Percentiles rank a stretch among this genome's conserved stretches.
Evolutionary conservation across 768 basidiomycete genomes (phyloP).

Genomic region (Naematelia aurantialba): DNA sequence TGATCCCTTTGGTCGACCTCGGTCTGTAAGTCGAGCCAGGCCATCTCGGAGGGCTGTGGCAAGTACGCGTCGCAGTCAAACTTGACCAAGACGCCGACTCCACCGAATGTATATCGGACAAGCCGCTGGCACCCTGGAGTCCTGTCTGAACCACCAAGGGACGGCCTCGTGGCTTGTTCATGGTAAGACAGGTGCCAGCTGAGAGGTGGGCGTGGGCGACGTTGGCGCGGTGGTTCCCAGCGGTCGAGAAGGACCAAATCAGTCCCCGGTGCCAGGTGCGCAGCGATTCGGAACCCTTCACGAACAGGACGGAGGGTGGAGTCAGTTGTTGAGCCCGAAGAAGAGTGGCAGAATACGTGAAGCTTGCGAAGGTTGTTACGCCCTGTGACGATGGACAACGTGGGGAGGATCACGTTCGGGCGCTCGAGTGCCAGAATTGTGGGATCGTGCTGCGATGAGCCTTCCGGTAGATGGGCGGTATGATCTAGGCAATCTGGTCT

Average conservation of each 20-base stretch:
- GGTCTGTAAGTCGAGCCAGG: no score
- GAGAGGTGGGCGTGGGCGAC: background rate
- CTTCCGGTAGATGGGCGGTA: background rate
- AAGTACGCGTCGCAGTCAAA: slow-evolving; percentile 2
- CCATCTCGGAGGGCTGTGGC: no score
- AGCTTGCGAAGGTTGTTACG: slow-evolving; percentile 4
- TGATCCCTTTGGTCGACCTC: background rate
- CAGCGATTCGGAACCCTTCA: background rate
- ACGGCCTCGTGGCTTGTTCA: background rate
- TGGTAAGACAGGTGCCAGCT: background rate
- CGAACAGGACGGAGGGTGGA: background rate
- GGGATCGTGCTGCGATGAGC: background rate
- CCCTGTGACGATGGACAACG: background rate
- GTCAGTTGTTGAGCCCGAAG: no score
- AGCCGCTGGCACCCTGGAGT: background rate
- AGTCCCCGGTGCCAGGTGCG: background rate
- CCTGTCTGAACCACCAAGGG: background rate
- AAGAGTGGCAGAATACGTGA: background rate
- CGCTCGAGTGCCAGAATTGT: background rate
- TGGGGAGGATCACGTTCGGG: background rate
- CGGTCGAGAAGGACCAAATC: slow-evolving; percentile 1
- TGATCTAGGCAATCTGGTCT: no score
- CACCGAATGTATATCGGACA: slow-evolving; percentile 5
- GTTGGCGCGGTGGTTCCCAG: background rate
- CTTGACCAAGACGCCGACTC: background rate